Base-by-base conservation (phyloP, 148 eudicot genomes). In the Diospyros lotus region DNA sequence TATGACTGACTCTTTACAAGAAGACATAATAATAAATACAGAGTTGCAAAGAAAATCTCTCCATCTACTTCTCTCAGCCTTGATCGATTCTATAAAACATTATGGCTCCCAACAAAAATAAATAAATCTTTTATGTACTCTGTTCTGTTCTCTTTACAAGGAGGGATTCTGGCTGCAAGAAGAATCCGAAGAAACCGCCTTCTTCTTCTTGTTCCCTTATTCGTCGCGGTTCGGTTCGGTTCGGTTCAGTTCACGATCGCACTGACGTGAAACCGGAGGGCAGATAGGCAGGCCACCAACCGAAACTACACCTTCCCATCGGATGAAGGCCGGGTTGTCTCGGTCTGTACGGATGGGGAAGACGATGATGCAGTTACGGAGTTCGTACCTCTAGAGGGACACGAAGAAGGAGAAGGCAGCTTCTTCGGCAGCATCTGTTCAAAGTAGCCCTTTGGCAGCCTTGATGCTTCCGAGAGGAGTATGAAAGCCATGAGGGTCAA, bases 361-460 rank as follows among this genome's bases (percentile, higher is more conserved):
- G 86, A 28, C 28, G 28, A 76, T n/a, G 89, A 77, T 65, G 76
- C 64, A 28, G 74, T 62, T 15, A 89, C 83, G 68, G 91, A 86
- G 76, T 95, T 92, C 44, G 86, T 84, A 13, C 98, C 87, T 74
- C 68, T 87, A 0, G 97, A 95, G 4, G 98, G 98, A 78, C 94
- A 81, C 8, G 97, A 92, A 69, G 86, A 76, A 45, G 77, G 94
- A 11, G 81, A 44, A 28, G 90, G 96, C 65, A 83, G 67, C 80
- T 82, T 88, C 78, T 95, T 94, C 10, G 98, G 98, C 63, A 92
- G 83, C 96, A 95, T 95, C 73, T 95, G 98, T 38, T 90, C 93
- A 84, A 84, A 95, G 48, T 67, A 61, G 0, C 85, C 77, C 74
- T 82, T 89, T 4, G 94, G 96, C 13, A 87, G 60, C 81, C 97